A percentile compares a stretch with the other conserved stretches of the same genome.
phyloP scores from a whole-genome alignment of 208 protist species.

The Leishmania martiniquensis region DNA sequence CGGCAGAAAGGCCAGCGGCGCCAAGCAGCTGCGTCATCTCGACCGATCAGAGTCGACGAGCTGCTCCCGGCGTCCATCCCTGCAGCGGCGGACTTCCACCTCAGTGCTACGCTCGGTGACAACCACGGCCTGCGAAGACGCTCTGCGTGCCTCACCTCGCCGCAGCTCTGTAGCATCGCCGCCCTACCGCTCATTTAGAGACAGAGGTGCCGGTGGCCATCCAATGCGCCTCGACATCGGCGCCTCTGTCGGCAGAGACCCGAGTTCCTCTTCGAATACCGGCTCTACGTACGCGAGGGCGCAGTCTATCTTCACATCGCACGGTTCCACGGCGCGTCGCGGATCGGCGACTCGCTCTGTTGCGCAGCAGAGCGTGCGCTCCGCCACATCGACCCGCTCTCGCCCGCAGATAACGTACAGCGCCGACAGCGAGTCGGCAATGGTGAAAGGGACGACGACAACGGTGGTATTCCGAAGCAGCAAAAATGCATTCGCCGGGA shows the following conservation, averaged over 20 bases:
- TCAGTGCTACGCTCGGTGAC: neutral
- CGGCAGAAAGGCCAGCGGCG: neutral
- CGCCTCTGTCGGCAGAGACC: neutral
- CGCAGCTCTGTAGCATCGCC: conserved; percentile 2
- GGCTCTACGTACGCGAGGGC: neutral
- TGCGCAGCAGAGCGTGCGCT: conserved; percentile 38
- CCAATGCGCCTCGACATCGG: neutral
- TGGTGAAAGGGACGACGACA: conserved; percentile 64
- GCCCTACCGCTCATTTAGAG: neutral
- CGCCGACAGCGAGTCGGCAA: conserved; percentile 35
- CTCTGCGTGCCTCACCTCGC: neutral
- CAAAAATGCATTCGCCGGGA: neutral
- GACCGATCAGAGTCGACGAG: neutral
- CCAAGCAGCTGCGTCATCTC: neutral
- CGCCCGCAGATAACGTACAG: conserved; percentile 60
- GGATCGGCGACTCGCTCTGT: conserved; percentile 35
- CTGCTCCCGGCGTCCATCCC: conserved; percentile 3
- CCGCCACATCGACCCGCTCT: conserved; percentile 43
- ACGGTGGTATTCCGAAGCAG: conserved; percentile 56
- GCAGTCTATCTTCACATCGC: neutral
- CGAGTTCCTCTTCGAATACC: neutral
- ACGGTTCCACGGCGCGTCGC: neutral
- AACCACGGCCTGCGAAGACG: neutral
- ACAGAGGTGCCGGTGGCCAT: neutral
- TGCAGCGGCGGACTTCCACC: conserved; percentile 3